These are phyloP conservation scores for Eucalyptus polybractea DNA, from an alignment of 345 rosid species.

Conservation along the genomic window DNA sequence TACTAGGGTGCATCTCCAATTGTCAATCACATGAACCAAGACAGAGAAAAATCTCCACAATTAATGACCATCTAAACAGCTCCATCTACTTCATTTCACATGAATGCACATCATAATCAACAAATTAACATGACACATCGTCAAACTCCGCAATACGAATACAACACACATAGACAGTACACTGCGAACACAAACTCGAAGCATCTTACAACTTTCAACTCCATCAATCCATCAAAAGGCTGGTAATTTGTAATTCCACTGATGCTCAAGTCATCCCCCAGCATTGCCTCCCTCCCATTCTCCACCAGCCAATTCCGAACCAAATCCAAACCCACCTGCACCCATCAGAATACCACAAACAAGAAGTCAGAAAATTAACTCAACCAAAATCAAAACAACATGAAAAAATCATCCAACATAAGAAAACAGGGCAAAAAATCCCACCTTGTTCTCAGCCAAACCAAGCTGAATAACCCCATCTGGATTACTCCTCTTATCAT, in stretches of 20 bases:
- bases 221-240: slow-evolving; percentile 60
- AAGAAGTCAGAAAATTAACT: not conserved
- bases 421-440: not conserved
- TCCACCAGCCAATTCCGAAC: slow-evolving; percentile 44
- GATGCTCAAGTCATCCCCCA: slow-evolving; percentile 30
- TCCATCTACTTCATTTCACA: not conserved
- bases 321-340: slow-evolving; percentile 42
- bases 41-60: not conserved
- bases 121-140: not conserved
- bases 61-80: not conserved
- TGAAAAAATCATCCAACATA: not conserved
- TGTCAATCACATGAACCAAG: not conserved
- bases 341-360: not conserved
- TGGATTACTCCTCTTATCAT: slow-evolving; percentile 51
- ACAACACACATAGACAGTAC: not conserved
- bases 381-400: not conserved
- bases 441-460: slow-evolving; percentile 49
- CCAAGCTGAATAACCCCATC: slow-evolving; percentile 77
- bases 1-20: not conserved
- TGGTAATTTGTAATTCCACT: slow-evolving; percentile 58
- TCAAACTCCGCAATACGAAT: not conserved
- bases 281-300: slow-evolving; percentile 36
- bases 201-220: slow-evolving; percentile 62
- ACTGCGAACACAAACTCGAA: not conserved
- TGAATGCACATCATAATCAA: not conserved